phyloP scores from a whole-genome alignment of 352 stramenopile genomes.

The Phytopythium ostracodes region DNA sequence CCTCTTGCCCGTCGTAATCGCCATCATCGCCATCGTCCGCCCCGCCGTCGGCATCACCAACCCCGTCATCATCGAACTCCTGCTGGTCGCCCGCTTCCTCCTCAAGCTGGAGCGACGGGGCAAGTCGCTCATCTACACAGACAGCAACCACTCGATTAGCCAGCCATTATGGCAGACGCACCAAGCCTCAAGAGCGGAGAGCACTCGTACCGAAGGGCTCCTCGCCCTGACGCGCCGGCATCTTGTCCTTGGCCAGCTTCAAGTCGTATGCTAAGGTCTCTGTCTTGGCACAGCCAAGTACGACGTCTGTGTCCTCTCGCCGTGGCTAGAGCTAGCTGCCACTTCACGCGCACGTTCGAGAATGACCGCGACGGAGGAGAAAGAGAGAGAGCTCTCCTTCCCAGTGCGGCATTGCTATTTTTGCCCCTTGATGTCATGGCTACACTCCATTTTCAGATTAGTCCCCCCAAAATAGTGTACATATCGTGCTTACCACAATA shows the following conservation, averaged over 20 bases:
- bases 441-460: background rate
- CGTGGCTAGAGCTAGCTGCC: too few species aligned
- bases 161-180: too few species aligned
- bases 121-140: slow-evolving; percentile 18
- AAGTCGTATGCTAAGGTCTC: background rate
- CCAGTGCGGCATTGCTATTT: background rate
- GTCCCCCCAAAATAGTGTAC: too few species aligned
- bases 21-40: background rate
- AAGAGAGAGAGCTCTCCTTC: too few species aligned
- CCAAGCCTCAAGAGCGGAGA: background rate
- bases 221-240: slow-evolving; percentile 7
- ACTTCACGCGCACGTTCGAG: background rate
- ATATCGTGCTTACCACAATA: too few species aligned
- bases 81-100: slow-evolving; percentile 1
- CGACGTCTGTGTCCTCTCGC: background rate
- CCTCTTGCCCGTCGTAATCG: background rate
- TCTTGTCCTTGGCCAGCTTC: background rate
- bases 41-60: background rate
- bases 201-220: background rate
- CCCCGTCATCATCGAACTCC: slow-evolving; percentile 1
- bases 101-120: background rate
- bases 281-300: too few species aligned
- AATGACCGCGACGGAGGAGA: background rate
- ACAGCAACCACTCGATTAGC: slow-evolving; percentile 38
- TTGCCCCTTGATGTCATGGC: background rate